Percentiles rank a stretch among this genome's conserved stretches.
These are phyloP conservation scores for Aspergillus saccharolyticus DNA, from an alignment of 495 filamentous ascomycete genomes.

Conservation along the genomic window DNA sequence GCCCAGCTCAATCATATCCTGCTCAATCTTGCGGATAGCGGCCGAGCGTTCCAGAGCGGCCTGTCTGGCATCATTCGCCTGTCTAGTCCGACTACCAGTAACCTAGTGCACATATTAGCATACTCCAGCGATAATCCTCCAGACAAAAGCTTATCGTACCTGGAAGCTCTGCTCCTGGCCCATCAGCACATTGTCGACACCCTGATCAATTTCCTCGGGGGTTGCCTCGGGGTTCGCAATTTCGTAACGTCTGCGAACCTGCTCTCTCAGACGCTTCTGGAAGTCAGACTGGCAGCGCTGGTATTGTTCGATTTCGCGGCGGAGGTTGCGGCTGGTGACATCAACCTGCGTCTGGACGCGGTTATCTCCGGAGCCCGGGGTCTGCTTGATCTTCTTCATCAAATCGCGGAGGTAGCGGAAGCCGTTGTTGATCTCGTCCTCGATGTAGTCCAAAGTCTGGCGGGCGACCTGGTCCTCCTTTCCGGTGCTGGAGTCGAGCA, in stretches of 20 bases:
- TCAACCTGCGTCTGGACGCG: slow-evolving; percentile 74
- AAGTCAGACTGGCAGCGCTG: slow-evolving; percentile 71
- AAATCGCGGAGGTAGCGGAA: slow-evolving; percentile 71
- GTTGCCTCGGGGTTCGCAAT: slow-evolving; percentile 83
- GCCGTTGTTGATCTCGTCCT: slow-evolving; percentile 72
- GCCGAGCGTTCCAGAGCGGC: slow-evolving; percentile 79
- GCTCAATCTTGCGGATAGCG: slow-evolving; percentile 86
- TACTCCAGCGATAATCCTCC: neutral
- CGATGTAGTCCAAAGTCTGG: slow-evolving; percentile 56
- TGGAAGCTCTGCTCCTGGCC: slow-evolving; percentile 71
- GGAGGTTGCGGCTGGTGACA: slow-evolving; percentile 70
- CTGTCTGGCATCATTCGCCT: slow-evolving; percentile 70
- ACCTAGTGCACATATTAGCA: slow-evolving; percentile 31
- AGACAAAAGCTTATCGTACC: slow-evolving; percentile 21
- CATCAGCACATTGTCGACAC: slow-evolving; percentile 62
- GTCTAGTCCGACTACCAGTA: slow-evolving; percentile 65
- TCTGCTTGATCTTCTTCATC: slow-evolving; percentile 72
- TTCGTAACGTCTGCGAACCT: slow-evolving; percentile 81
- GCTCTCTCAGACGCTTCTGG: slow-evolving; percentile 69
- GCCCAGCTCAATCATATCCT: slow-evolving; percentile 76
- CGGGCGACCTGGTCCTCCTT: slow-evolving; percentile 41
- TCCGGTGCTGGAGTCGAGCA: slow-evolving; percentile 40
- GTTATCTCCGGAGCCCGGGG: slow-evolving; percentile 63
- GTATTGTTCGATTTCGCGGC: slow-evolving; percentile 72
- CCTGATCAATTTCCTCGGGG: slow-evolving; percentile 73